Conservation (phyloP, 805 yeast species). For the Spathaspora sp. region DNA sequence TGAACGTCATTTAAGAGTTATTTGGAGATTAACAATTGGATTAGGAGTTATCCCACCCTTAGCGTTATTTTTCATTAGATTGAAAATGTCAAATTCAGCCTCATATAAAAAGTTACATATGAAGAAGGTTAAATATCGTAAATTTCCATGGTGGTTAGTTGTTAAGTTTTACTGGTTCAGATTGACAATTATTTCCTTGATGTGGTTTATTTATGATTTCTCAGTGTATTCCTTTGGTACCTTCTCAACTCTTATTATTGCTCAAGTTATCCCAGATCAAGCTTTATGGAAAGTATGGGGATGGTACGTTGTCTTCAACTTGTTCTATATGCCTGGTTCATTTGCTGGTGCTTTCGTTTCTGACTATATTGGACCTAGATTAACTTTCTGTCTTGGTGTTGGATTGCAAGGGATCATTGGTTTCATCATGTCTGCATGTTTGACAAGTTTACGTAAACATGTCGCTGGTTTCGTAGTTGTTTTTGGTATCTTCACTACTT, state of each 20-base stretch:
- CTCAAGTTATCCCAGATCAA: constrained; percentile 52
- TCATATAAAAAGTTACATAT: constrained; percentile 69
- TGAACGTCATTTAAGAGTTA: constrained; percentile 64
- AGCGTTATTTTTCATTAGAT: constrained; percentile 70
- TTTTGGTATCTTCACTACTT: constrained; percentile 80
- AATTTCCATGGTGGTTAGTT: constrained; percentile 63
- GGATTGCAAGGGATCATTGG: constrained; percentile 74
- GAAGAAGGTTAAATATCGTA: constrained; percentile 41
- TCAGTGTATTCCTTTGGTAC: constrained; percentile 84
- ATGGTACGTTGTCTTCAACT: constrained; percentile 86
- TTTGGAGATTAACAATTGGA: constrained; percentile 91
- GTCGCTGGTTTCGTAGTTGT: constrained; percentile 80
- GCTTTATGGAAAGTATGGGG: constrained; percentile 76
- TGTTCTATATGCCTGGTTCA: constrained; percentile 89
- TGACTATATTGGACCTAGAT: constrained; percentile 91
- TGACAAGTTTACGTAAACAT: constrained; percentile 50
- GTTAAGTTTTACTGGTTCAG: constrained; percentile 85
- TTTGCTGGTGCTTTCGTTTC: constrained; percentile 79
- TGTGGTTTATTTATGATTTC: constrained; percentile 93
- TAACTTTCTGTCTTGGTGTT: constrained; percentile 70
- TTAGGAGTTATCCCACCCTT: constrained; percentile 88
- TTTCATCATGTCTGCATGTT: constrained; percentile 74
- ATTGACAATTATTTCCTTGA: constrained; percentile 60
- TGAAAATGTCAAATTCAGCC: constrained; percentile 70
- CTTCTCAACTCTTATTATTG: constrained; percentile 71